phyloP scores from a whole-genome alignment of 805 yeast species.

The Tetrapisispora taiwanensis region DNA sequence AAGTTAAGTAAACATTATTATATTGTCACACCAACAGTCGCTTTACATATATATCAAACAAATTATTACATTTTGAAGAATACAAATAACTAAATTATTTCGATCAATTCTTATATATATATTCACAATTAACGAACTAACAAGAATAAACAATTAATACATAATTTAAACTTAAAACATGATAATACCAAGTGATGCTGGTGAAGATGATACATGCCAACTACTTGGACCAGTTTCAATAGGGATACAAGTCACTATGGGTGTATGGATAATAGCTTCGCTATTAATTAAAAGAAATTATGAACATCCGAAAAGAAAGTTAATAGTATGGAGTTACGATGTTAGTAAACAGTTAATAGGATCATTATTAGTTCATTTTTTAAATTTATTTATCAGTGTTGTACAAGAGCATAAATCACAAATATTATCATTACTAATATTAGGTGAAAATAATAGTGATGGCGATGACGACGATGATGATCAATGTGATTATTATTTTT shows the following conservation, averaged over 20 bases:
- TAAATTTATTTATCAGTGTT: slow-evolving; percentile 66
- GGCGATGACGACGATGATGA: slow-evolving; percentile 38
- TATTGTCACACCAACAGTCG: too few relatives aligned
- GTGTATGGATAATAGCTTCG: slow-evolving; percentile 63
- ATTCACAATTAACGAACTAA: too few relatives aligned
- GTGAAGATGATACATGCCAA: slow-evolving; percentile 35
- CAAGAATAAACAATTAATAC: background rate
- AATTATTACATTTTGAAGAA: background rate
- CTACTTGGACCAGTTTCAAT: slow-evolving; percentile 81
- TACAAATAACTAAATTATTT: too few relatives aligned
- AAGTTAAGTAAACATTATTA: too few relatives aligned
- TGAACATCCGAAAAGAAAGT: slow-evolving; percentile 79
- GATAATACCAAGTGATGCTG: background rate
- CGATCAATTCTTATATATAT: too few relatives aligned
- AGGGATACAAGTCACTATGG: slow-evolving; percentile 65
- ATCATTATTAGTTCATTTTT: slow-evolving; percentile 69
- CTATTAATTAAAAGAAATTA: slow-evolving; percentile 64
- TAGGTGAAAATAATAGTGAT: background rate
- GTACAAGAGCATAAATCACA: slow-evolving; percentile 29
- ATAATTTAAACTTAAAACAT: background rate
- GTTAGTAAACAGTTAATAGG: slow-evolving; percentile 86
- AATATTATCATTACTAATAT: background rate
- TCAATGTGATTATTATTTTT: slow-evolving; percentile 93
- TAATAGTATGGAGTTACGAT: slow-evolving; percentile 84
- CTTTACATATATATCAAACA: too few relatives aligned